A percentile compares a stretch with the other conserved stretches of the same genome.
Evolutionary conservation across 257 asterid species (phyloP).

Genomic region (Marsdenia floribunda): DNA sequence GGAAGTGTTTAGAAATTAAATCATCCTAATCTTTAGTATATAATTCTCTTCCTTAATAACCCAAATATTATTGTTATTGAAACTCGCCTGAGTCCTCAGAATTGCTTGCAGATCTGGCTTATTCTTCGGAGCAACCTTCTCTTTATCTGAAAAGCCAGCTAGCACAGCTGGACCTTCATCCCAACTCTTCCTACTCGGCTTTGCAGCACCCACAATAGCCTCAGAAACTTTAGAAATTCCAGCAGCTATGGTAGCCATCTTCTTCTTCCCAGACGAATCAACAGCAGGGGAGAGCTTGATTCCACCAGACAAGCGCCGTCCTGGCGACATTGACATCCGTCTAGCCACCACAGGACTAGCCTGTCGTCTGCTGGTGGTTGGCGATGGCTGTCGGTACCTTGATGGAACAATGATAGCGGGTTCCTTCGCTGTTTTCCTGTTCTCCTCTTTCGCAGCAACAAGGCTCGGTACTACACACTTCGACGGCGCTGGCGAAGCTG

Average conservation of each 20-base stretch:
- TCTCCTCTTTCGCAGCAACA: constrained; percentile 78
- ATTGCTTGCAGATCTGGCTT: constrained; percentile 76
- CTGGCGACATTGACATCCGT: constrained; percentile 87
- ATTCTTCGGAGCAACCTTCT: constrained; percentile 39
- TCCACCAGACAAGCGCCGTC: constrained; percentile 70
- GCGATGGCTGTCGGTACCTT: constrained; percentile 87
- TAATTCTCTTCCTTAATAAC: neutral
- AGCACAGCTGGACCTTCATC: constrained; percentile 51
- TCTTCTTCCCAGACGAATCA: constrained; percentile 80
- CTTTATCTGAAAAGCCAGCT: constrained; percentile 51
- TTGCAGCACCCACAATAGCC: constrained; percentile 53
- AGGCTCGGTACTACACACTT: constrained; percentile 89
- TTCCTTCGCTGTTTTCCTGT: constrained; percentile 60
- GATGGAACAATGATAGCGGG: constrained; percentile 90
- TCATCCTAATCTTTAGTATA: neutral
- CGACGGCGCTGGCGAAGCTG: constrained; percentile 84
- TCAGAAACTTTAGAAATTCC: constrained; percentile 79
- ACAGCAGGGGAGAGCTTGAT: constrained; percentile 56
- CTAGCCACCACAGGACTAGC: constrained; percentile 69
- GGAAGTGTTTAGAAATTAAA: neutral
- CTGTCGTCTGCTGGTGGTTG: constrained; percentile 62
- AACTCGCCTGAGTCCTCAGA: constrained; percentile 83
- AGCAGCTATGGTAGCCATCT: constrained; percentile 53
- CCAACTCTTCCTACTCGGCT: constrained; percentile 79
- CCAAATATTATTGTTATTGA: neutral